Conservation (phyloP, 768 basidiomycete genomes). For the Xerocomus potaroensis region DNA sequence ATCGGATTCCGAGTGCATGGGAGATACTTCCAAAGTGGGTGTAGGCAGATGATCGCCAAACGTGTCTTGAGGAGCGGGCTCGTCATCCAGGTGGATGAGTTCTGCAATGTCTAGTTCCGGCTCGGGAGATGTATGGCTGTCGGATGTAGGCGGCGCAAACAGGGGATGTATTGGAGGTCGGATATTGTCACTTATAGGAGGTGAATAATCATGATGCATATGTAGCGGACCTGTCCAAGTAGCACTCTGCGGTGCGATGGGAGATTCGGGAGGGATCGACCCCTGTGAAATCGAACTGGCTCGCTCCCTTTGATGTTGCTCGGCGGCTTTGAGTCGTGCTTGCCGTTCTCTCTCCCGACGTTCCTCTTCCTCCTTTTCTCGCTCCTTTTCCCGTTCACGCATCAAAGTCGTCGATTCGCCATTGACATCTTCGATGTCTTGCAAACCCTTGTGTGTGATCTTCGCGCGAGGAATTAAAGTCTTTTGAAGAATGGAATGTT, state of each 20-base stretch:
- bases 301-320: conserved; percentile 41
- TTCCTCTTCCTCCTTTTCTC: conserved; percentile 50
- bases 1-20: conserved; percentile 6
- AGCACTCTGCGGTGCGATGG: conserved; percentile 42
- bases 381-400: conserved; percentile 51
- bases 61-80: conserved; percentile 36
- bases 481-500: conserved; percentile 80
- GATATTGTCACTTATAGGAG: conserved; percentile 20
- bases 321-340: conserved; percentile 53
- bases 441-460: conserved; percentile 89
- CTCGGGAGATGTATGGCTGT: conserved; percentile 40
- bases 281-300: conserved; percentile 43
- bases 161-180: conserved; percentile 32
- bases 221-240: conserved; percentile 65
- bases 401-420: conserved; percentile 41
- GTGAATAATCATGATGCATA: conserved; percentile 26
- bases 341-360: conserved; percentile 66
- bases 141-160: conserved; percentile 37
- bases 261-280: conserved; percentile 73
- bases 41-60: conserved; percentile 18
- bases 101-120: conserved; percentile 70
- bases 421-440: conserved; percentile 81
- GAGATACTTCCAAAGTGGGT: conserved; percentile 14
- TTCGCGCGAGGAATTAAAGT: conserved; percentile 64
- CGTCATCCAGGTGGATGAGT: conserved; percentile 75